Percentiles rank a stretch among this genome's conserved stretches.
Evolutionary conservation across 2,329 filamentous ascomycete species (phyloP).

Genomic region (Biscogniauxia marginata): DNA sequence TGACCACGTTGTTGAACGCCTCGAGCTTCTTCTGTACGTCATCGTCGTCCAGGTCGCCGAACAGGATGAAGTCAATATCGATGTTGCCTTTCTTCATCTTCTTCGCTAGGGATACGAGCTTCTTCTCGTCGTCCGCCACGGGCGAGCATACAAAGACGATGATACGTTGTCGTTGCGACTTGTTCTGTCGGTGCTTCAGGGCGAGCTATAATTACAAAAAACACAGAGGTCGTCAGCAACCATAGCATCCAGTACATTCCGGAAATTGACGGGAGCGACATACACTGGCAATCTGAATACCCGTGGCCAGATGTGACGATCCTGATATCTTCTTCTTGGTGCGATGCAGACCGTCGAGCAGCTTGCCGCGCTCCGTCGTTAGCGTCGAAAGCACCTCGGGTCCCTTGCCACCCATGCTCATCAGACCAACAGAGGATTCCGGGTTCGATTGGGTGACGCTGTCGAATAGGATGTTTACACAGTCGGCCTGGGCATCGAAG

Average conservation of each 20-base stretch:
- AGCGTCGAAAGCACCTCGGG: constrained; percentile 95
- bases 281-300: constrained; percentile 93
- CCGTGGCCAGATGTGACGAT: constrained; percentile 82
- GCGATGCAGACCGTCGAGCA: constrained; percentile 85
- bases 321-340: constrained; percentile 91
- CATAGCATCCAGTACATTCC: constrained; percentile 21
- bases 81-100: constrained; percentile 99
- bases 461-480: constrained; percentile 92
- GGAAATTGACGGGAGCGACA: constrained; percentile 34
- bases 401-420: constrained; percentile 98
- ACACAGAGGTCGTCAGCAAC: constrained; percentile 2
- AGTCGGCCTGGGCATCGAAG: constrained; percentile 95
- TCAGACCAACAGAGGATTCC: constrained; percentile 93
- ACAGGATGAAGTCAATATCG: constrained; percentile 90
- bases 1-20: constrained; percentile 90
- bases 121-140: constrained; percentile 84
- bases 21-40: constrained; percentile 88
- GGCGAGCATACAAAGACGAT: constrained; percentile 96
- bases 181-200: constrained; percentile 96
- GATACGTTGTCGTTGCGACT: constrained; percentile 93
- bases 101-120: constrained; percentile 84
- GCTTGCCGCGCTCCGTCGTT: constrained; percentile 93
- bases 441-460: constrained; percentile 94
- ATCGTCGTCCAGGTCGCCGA: constrained; percentile 89
- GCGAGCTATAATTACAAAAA: constrained; percentile 70